phyloP scores from a whole-genome alignment of 2,329 filamentous ascomycete species.

The Phaeosphaeriaceae sp. region DNA sequence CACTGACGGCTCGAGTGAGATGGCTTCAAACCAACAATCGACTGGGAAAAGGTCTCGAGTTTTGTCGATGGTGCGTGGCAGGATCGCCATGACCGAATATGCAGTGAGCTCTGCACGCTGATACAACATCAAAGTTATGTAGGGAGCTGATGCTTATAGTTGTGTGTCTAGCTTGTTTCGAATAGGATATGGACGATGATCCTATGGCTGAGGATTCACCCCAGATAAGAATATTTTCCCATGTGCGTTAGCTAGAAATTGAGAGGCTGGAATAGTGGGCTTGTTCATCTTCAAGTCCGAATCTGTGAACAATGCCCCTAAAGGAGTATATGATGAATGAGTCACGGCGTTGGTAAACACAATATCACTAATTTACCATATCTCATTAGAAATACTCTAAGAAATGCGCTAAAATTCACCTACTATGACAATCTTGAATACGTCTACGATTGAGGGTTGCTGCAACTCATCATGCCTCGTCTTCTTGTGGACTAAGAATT shows the following conservation, averaged over 20 bases:
- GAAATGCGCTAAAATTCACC: background rate
- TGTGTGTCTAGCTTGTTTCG: conserved; percentile 31
- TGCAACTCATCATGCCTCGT: conserved; percentile 28
- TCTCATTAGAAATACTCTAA: conserved; percentile 6
- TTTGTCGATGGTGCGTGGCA: conserved; percentile 43
- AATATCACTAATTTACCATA: conserved; percentile 26
- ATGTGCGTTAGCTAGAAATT: conserved; percentile 20
- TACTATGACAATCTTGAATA: conserved; percentile 21
- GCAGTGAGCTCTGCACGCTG: conserved; percentile 22
- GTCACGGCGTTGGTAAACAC: conserved; percentile 29
- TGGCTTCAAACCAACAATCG: conserved; percentile 52
- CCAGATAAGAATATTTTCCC: conserved; percentile 52
- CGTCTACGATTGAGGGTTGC: conserved; percentile 23
- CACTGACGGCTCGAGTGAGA: conserved; percentile 32
- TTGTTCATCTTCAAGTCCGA: conserved; percentile 17
- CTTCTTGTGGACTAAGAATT: conserved; percentile 25
- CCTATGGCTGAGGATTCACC: conserved; percentile 52
- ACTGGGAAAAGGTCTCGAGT: conserved; percentile 45
- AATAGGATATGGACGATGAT: conserved; percentile 36
- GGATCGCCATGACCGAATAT: conserved; percentile 49
- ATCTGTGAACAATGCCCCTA: conserved; percentile 24
- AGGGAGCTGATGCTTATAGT: conserved; percentile 29
- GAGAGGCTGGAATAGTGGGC: conserved; percentile 20
- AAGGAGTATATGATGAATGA: conserved; percentile 32
- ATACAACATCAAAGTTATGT: conserved; percentile 25